A percentile compares a stretch with the other conserved stretches of the same genome.
phyloP scores from a whole-genome alignment of 495 filamentous ascomycete genomes.

The Bacidia gigantensis region DNA sequence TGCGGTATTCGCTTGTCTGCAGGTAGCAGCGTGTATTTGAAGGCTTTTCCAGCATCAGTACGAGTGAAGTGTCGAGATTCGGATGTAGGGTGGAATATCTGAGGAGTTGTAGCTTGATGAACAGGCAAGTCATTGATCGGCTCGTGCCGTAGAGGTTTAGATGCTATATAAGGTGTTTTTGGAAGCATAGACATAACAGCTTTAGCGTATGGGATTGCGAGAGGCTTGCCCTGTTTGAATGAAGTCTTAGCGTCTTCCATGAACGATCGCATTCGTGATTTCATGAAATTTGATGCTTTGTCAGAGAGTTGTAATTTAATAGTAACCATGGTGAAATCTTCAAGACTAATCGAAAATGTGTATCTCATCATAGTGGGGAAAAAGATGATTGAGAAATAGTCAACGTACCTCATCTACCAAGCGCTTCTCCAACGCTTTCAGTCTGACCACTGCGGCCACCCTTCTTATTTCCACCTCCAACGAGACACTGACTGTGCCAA shows the following conservation, averaged over 20 bases:
- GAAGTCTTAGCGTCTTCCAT: neutral
- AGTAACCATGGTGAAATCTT: conserved; percentile 59
- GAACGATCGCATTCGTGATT: too few species aligned
- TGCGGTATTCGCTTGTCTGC: conserved; percentile 81
- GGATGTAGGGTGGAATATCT: conserved; percentile 80
- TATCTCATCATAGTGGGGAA: conserved; percentile 48
- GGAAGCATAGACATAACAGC: conserved; percentile 76
- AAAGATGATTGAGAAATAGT: conserved; percentile 12
- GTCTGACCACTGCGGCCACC: conserved; percentile 74
- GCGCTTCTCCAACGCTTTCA: conserved; percentile 76
- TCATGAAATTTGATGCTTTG: neutral
- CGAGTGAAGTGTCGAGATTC: conserved; percentile 87
- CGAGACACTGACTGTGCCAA: conserved; percentile 66
- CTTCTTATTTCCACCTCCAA: conserved; percentile 71
- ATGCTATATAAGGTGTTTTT: conserved; percentile 28
- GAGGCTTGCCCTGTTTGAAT: conserved; percentile 54
- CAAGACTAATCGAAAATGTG: conserved; percentile 96
- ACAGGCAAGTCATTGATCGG: conserved; percentile 82
- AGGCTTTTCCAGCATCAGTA: conserved; percentile 75
- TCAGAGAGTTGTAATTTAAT: conserved; percentile 37
- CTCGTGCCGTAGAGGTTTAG: conserved; percentile 45
- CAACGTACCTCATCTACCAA: conserved; percentile 55
- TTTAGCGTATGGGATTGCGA: conserved; percentile 61
- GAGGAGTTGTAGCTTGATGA: conserved; percentile 62
- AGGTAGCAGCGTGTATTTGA: conserved; percentile 58